Percentiles rank a stretch among this genome's conserved stretches.
Evolutionary conservation across 257 asterid genomes (phyloP).

Genomic region (Petunia axillaris): DNA sequence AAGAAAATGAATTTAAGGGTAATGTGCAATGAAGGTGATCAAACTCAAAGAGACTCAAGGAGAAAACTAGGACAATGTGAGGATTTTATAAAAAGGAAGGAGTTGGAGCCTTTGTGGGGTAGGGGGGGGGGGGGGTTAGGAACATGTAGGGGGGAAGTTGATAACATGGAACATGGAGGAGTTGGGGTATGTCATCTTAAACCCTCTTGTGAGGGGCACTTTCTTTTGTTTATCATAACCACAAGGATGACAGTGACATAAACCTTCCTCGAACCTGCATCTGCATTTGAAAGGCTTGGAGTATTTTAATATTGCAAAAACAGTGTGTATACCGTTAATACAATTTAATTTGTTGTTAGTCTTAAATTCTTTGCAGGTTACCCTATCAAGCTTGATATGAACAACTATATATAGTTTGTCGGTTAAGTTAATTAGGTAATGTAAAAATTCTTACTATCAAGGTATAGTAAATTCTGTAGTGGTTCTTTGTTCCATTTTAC

Average conservation of each 20-base stretch:
- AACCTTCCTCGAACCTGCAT: constrained; percentile 30
- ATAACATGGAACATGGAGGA: constrained; percentile 58
- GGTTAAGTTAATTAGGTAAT: too few species aligned
- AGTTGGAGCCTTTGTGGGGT: too few species aligned
- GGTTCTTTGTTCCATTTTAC: too few species aligned
- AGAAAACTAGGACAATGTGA: not conserved
- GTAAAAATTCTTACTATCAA: too few species aligned
- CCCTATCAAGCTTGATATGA: too few species aligned
- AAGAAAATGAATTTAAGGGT: not conserved
- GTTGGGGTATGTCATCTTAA: constrained; percentile 55
- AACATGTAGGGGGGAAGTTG: constrained; percentile 33
- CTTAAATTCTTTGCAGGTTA: too few species aligned
- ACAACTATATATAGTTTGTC: too few species aligned
- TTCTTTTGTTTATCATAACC: constrained; percentile 35
- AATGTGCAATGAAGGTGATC: not conserved
- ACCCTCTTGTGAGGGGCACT: constrained; percentile 48
- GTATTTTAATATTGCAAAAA: not conserved
- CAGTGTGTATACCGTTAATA: not conserved
- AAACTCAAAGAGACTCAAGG: not conserved
- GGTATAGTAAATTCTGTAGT: too few species aligned
- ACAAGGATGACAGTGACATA: constrained; percentile 40
- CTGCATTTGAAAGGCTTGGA: constrained; percentile 16
- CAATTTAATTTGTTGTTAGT: too few species aligned
- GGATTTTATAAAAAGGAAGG: constrained; percentile 26
- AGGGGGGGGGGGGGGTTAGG: constrained; percentile 22